Evolutionary conservation across 75 land plant genomes (phyloP).

Genomic region (Picea sitchensis): DNA sequence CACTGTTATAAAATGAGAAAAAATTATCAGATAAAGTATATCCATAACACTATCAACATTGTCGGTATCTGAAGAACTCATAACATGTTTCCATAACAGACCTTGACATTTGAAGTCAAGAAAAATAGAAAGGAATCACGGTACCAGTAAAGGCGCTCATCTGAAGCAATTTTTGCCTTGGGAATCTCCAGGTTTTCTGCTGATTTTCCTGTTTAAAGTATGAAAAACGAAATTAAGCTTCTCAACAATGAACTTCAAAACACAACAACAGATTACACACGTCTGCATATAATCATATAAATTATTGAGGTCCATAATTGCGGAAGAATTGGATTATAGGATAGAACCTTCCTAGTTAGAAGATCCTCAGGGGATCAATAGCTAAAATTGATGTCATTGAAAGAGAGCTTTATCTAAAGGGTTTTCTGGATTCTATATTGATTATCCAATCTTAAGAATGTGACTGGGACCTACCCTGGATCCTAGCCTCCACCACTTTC

Average conservation of each 20-base stretch:
- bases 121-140: conserved; percentile 5
- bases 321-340: too few species aligned
- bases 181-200: conserved; percentile 30
- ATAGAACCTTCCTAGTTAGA: too few species aligned
- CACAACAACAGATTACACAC: background rate
- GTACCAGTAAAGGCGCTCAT: conserved; percentile 57
- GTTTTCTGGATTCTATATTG: too few species aligned
- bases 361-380: too few species aligned
- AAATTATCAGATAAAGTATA: conserved; percentile 5
- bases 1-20: conserved; percentile 40
- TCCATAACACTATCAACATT: background rate
- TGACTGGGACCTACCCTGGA: conserved; percentile 26
- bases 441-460: too few species aligned
- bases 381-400: too few species aligned
- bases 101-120: background rate
- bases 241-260: background rate
- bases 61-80: background rate
- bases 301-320: too few species aligned
- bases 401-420: too few species aligned
- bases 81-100: conserved; percentile 3
- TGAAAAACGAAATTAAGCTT: background rate
- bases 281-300: too few species aligned
- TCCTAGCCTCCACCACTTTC: conserved; percentile 34
- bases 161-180: conserved; percentile 16
- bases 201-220: conserved; percentile 21